Evolutionary conservation across 2,329 filamentous ascomycete genomes (phyloP), one percentile per base, ranked within the genome.

Genomic region (Hypoxylon sp.): DNA sequence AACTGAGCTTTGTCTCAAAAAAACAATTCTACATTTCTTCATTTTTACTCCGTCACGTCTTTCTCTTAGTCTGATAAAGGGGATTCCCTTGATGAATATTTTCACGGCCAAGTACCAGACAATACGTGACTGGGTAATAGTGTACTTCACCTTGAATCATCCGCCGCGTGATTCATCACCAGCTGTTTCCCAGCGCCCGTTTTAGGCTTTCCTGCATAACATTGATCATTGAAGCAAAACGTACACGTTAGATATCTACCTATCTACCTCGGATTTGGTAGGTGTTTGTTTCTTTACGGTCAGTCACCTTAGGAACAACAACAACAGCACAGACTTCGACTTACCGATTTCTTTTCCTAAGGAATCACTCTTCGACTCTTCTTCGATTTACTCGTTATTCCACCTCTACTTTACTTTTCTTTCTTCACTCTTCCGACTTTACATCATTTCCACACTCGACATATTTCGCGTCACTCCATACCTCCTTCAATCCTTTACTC

Each of bases 1-100:
- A 73, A 67, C 63, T 53, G 63, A 71, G 69, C 51, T 10, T 51
- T 58, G 63, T 45, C 64, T 67, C 63, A 30, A 50, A 14, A 51
- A 51, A 64, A 59, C 21, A 66, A 68, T 52, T 49, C 49, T 64
- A 67, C 46, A 51, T 10, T 53, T 55, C 53, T 57, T 34, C 38
- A 34, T 63, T 62, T 28, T 56, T 52, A 34, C 48, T 17, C 17
- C 11, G 11, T 49, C 21, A 23, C 4, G 21, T 19, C 13, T n/a
- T 34, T 21, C 21, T 28, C 13, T 21, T 46, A 11, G 43, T 50
- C 30, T 28, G 9, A 28, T 52, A 60, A 19, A 38, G 30, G 43
- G 21, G 13, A 32, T 25, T 4, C 34, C 34, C 17, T 41, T 19
- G 7, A 41, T 3, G n/a, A 17, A 41, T 41, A 41, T n/a, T 41